Percentiles rank a stretch among this genome's conserved stretches.
phyloP scores from a whole-genome alignment of 306 rosid species.

The Cucurbita argyrosperma region DNA sequence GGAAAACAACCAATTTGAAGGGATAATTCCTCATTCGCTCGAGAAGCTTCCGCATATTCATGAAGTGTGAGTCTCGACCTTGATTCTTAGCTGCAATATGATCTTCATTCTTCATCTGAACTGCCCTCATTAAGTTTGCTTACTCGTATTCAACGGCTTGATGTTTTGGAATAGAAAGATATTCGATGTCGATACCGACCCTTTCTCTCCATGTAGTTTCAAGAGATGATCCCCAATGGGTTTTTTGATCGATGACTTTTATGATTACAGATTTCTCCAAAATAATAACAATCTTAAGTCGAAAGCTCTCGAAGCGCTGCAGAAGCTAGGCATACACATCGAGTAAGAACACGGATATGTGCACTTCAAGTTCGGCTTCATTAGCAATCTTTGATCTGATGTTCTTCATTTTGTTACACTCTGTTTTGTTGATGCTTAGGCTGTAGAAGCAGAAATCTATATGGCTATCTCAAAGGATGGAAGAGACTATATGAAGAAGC shows the following conservation, averaged over 20 bases:
- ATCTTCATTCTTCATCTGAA: not conserved
- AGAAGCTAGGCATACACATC: conserved; percentile 13
- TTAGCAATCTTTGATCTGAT: not conserved
- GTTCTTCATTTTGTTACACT: not conserved
- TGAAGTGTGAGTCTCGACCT: conserved; percentile 45
- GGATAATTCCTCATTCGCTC: conserved; percentile 40
- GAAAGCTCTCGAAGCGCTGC: conserved; percentile 7
- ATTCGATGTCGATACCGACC: not conserved
- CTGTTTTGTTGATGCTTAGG: not conserved
- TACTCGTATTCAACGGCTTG: too few species aligned
- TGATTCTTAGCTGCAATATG: not conserved
- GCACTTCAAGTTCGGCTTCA: not conserved
- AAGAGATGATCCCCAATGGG: not conserved
- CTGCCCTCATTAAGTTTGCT: not conserved
- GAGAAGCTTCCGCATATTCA: conserved; percentile 31
- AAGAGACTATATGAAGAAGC: conserved; percentile 4
- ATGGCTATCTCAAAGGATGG: not conserved
- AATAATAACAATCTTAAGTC: conserved; percentile 16
- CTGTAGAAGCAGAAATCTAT: not conserved
- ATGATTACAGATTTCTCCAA: conserved; percentile 27
- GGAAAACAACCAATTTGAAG: conserved; percentile 64
- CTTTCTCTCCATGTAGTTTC: not conserved
- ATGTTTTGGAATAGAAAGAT: too few species aligned
- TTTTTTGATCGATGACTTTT: not conserved
- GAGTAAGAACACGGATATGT: conserved; percentile 22